Evolutionary conservation across 2,329 filamentous ascomycete species (phyloP), one percentile per base, ranked within the genome.

Genomic region (Cordyceps pruinosa): DNA sequence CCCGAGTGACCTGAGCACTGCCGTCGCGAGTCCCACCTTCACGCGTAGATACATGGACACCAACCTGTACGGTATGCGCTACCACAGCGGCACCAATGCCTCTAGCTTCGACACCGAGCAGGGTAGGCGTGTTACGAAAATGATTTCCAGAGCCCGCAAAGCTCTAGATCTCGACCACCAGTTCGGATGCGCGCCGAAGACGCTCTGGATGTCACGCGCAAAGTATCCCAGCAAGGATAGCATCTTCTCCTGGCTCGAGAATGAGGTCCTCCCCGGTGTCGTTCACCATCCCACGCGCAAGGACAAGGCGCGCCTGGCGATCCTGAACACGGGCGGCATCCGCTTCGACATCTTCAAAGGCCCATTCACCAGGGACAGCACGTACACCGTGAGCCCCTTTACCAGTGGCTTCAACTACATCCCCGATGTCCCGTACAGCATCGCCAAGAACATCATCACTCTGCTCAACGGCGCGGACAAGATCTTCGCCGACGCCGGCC

Each of bases 301-400:
- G 25, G 78, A 85, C 57, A 77, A 81, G 41, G 80, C 90, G 10
- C 81, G 83, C 7, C 73, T 97, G 12, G 85, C 87, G 30, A 83
- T 97, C 51, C 78, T 89, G 57, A 99, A 99, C 72, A 96, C 90
- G 0, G 94, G 94, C 26, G 89, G 89, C 4, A 85, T 99, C 62
- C 88, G 94, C 45, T 99, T 97, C 70, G 94, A 99, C 70, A 89
- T 99, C 60, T 96, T 97, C 78, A 85, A 93, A 69, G 94, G 94
- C 0, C 77, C 86, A 0, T 97, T 97, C 67, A 97, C 94, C 0
- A 84, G 85, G 39, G 94, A 99, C 69, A 87, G 86, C 4, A 90
- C 88, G 0, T 97, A 85, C 68, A 86, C 93, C 39, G 80, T 97
- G 28, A 95, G 89, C 9, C 94, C 94, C 0, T 99, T 99, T 69